A percentile compares a stretch with the other conserved stretches of the same genome.
phyloP scores from a whole-genome alignment of 2,329 filamentous ascomycete genomes.

The Fusarium kyushuense region DNA sequence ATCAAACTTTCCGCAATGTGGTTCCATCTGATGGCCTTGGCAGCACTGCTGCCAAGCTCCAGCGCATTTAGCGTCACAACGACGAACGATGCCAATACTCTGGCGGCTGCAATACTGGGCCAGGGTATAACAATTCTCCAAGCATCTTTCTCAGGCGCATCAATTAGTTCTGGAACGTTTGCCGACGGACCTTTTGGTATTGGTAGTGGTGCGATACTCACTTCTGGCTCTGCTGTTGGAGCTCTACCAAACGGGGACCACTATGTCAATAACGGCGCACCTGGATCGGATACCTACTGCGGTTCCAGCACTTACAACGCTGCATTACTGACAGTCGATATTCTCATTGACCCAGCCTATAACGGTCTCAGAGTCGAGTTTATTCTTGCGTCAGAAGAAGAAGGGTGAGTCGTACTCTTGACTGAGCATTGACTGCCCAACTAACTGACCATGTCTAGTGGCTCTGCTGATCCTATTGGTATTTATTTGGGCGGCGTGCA shows the following conservation, averaged over 20 bases:
- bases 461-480: conserved; percentile 6
- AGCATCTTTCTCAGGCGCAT: neutral
- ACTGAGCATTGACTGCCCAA: too few relatives aligned
- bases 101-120: conserved; percentile 13
- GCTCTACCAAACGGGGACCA: neutral
- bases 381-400: conserved; percentile 28
- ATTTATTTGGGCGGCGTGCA: neutral
- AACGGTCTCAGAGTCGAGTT: conserved; percentile 18
- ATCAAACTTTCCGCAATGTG: neutral
- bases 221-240: conserved; percentile 5
- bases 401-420: conserved; percentile 6
- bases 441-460: conserved; percentile 6
- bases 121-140: neutral
- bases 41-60: neutral
- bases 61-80: neutral
- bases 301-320: neutral
- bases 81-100: neutral
- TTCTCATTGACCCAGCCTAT: neutral
- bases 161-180: conserved; percentile 2
- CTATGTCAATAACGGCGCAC: conserved; percentile 6
- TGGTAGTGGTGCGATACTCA: conserved; percentile 15
- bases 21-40: neutral
- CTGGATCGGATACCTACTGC: neutral
- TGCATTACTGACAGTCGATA: conserved; percentile 19
- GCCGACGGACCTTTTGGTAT: conserved; percentile 23